Evolutionary conservation across 2,329 filamentous ascomycete species (phyloP), one percentile per base, ranked within the genome.

Genomic region (Lojkania enalia): DNA sequence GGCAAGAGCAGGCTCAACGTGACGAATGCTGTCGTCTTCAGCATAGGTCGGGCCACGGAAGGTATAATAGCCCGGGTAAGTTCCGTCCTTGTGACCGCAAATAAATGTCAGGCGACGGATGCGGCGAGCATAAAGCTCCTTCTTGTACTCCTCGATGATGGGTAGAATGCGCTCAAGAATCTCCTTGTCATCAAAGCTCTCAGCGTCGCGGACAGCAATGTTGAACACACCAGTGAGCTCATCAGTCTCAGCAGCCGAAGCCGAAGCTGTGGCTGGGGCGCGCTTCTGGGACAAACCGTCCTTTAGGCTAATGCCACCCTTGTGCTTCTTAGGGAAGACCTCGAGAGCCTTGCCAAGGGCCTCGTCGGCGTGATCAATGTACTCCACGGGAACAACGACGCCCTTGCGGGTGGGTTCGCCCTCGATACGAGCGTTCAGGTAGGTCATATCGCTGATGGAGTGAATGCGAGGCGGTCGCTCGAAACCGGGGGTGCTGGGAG

Each of bases 401-500:
- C 94, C 94, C 77, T 94, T 95, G 62, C 94, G 84, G 20, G 81
- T 83, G 23, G 88, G 88, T 72, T 96, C 91, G 29, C 66, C 70
- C 31, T 86, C 82, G 41, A 83, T 81, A 66, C 87, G 86, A 54
- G 83, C 83, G 48, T 83, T 79, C 49, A 96, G 76, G 71, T 95
- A 96, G 13, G 90, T 89, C 87, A 99, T 89, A 67, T 99, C 94
- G 70, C 90, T 96, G 71, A 99, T 94, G 42, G 94, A 97, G 75
- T 88, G 85, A 63, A 97, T 87, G 59, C 91, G 85, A 75, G 90
- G 88, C 14, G 62, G 61, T 57, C 81, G 80, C 55, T 77, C 77
- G 46, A 83, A 81, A 35, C 83, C 83, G n/a, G 90, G 90, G 3
- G 88, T 87, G 36, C 69, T 64, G n/a, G 75, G 75, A 2, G 74